A percentile compares a stretch with the other conserved stretches of the same genome.
Conservation (phyloP, 2,329 filamentous ascomycete species). For the Leptodontidium sp. region DNA sequence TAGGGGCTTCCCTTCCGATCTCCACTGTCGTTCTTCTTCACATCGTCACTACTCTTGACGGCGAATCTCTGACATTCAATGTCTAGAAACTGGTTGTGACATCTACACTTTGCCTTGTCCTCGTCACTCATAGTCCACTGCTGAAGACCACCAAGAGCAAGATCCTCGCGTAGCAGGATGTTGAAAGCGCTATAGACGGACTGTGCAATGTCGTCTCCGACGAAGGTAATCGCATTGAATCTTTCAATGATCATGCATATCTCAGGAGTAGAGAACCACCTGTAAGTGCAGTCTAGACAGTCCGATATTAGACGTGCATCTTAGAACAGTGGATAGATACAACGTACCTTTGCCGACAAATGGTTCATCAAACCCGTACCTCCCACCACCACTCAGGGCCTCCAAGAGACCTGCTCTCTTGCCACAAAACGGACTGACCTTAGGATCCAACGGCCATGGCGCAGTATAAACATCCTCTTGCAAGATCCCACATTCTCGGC, state of each 20-base stretch:
- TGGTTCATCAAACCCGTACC: constrained; percentile 51
- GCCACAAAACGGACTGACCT: constrained; percentile 38
- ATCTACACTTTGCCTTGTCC: constrained; percentile 48
- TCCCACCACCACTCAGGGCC: constrained; percentile 52
- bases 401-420: constrained; percentile 48
- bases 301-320: not conserved
- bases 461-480: constrained; percentile 38
- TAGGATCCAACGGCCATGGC: constrained; percentile 26
- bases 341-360: constrained; percentile 44
- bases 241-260: constrained; percentile 55
- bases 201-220: constrained; percentile 51
- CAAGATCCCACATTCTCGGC: constrained; percentile 37
- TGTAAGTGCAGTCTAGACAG: constrained; percentile 50
- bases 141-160: constrained; percentile 50
- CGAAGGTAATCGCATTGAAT: constrained; percentile 52
- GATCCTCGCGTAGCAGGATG: constrained; percentile 52
- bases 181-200: constrained; percentile 55
- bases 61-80: constrained; percentile 45
- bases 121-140: constrained; percentile 50
- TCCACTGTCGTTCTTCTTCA: constrained; percentile 33
- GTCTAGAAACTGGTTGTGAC: constrained; percentile 52
- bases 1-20: constrained; percentile 30
- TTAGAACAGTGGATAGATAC: not conserved
- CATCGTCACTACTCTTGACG: constrained; percentile 38
- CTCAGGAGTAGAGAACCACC: constrained; percentile 52